Evolutionary conservation across 2,329 filamentous ascomycete species (phyloP).

Genomic region (Amauroascus verrucosus): DNA sequence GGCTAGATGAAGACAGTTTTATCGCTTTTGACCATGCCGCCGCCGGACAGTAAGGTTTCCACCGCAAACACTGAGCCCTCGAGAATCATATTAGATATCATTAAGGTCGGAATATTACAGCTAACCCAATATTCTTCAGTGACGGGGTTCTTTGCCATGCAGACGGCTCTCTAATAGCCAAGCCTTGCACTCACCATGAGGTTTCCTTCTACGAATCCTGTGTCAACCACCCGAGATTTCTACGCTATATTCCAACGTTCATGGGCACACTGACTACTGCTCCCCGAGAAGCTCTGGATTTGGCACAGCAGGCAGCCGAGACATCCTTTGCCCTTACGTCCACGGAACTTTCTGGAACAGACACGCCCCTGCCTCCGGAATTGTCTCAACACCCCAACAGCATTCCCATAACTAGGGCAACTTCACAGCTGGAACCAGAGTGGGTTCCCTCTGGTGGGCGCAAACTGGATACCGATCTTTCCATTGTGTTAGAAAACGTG

Average conservation of each 20-base stretch:
- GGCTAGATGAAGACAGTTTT: conserved; percentile 32
- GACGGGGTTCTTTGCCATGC: conserved; percentile 81
- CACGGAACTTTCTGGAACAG: conserved; percentile 5
- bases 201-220: conserved; percentile 81
- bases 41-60: conserved; percentile 40
- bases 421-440: conserved; percentile 20
- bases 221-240: conserved; percentile 59
- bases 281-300: conserved; percentile 34
- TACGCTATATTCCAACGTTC: conserved; percentile 71
- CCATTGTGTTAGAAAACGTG: conserved; percentile 77
- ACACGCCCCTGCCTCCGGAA: conserved; percentile 18
- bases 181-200: conserved; percentile 80
- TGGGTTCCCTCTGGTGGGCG: conserved; percentile 46
- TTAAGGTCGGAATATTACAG: neutral
- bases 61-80: neutral
- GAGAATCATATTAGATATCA: too few relatives aligned
- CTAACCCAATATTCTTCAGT: conserved; percentile 38
- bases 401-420: conserved; percentile 21
- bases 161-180: conserved; percentile 79
- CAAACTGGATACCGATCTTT: conserved; percentile 64
- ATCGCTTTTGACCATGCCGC: conserved; percentile 39
- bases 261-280: conserved; percentile 69
- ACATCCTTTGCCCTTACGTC: conserved; percentile 23
- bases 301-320: conserved; percentile 44
- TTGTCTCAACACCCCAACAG: conserved; percentile 19